Evolutionary conservation across 345 rosid species (phyloP).

Genomic region (Euclidium syriacum): DNA sequence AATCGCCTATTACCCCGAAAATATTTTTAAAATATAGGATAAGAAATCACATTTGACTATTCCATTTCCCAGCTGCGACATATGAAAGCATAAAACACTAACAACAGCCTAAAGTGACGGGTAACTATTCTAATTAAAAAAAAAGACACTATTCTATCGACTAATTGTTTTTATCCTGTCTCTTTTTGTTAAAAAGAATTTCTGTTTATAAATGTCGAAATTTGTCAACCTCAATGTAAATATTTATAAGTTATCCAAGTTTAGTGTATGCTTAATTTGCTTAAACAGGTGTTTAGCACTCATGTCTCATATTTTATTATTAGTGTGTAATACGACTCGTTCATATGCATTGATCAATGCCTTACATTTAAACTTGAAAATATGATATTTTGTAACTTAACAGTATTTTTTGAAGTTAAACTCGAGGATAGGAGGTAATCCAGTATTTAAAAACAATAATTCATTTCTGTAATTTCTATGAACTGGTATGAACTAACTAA

Average conservation of each 20-base stretch:
- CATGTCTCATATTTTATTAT: neutral
- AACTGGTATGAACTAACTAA: neutral
- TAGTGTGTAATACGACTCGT: neutral
- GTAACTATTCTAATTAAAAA: conserved; percentile 8
- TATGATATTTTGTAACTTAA: neutral
- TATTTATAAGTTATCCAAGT: conserved; percentile 3
- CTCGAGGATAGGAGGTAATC: neutral
- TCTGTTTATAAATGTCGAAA: neutral
- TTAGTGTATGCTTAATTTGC: conserved; percentile 24
- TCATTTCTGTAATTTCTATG: neutral
- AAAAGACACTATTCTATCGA: too few species aligned
- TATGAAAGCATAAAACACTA: too few species aligned
- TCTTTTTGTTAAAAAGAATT: too few species aligned
- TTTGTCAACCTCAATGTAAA: conserved; percentile 10
- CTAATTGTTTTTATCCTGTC: neutral
- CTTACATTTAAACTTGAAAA: neutral
- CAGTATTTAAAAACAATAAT: neutral
- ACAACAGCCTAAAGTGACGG: conserved; percentile 4
- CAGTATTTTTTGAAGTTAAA: neutral
- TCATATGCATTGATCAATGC: neutral
- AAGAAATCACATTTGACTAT: conserved; percentile 23
- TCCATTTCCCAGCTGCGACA: neutral
- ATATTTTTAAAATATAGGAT: neutral
- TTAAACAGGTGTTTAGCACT: conserved; percentile 15
- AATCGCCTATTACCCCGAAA: conserved; percentile 3